phyloP scores from a whole-genome alignment of 1,284 basidiomycete species.

The Thecaphora thlaspeos region DNA sequence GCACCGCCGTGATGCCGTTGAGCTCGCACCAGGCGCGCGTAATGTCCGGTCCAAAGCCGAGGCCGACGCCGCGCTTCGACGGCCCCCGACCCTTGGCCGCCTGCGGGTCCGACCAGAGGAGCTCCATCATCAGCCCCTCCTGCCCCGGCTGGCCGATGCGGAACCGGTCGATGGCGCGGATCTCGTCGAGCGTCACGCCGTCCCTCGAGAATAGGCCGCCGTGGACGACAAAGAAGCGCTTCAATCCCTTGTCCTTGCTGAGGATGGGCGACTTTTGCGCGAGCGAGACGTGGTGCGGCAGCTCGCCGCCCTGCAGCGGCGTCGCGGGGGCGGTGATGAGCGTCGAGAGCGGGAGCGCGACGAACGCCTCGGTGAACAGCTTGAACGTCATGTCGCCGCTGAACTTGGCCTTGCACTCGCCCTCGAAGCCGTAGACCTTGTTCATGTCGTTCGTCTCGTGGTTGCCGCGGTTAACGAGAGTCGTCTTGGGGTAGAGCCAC shows the following conservation, averaged over 20 bases:
- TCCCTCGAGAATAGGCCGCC: conserved; percentile 89
- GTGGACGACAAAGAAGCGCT: conserved; percentile 93
- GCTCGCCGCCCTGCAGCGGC: conserved; percentile 58
- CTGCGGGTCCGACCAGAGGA: conserved; percentile 79
- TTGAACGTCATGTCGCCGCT: conserved; percentile 54
- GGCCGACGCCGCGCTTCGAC: conserved; percentile 93
- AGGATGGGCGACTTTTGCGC: conserved; percentile 65
- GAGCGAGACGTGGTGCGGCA: conserved; percentile 37
- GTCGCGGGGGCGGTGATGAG: conserved; percentile 73
- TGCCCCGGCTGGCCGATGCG: conserved; percentile 83
- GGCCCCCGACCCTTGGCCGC: conserved; percentile 85
- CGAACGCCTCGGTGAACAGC: conserved; percentile 51
- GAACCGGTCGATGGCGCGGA: conserved; percentile 81
- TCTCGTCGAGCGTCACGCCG: conserved; percentile 85
- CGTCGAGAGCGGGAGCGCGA: conserved; percentile 72
- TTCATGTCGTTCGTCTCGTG: conserved; percentile 91
- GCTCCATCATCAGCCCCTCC: conserved; percentile 85
- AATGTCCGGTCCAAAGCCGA: conserved; percentile 79
- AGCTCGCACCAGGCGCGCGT: conserved; percentile 74
- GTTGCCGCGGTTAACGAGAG: conserved; percentile 72
- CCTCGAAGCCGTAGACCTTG: conserved; percentile 73
- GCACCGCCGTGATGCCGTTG: conserved; percentile 82
- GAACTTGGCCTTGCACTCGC: conserved; percentile 73
- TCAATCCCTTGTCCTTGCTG: conserved; percentile 70
- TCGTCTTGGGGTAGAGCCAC: conserved; percentile 63